Conservation (phyloP, 805 yeast genomes). For the Metschnikowia similis region DNA sequence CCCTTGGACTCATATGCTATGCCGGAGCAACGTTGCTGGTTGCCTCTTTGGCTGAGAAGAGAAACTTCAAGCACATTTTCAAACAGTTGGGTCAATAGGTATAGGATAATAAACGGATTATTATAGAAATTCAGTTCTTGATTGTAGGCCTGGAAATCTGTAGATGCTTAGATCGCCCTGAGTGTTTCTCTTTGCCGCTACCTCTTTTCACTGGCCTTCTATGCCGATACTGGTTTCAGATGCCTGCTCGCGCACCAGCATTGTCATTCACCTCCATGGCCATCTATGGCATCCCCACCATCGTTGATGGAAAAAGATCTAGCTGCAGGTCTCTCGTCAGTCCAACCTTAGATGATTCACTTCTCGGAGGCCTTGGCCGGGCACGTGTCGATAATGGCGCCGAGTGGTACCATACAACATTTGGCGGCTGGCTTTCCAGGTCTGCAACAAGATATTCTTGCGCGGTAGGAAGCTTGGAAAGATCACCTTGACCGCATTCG, state of each 20-base stretch:
- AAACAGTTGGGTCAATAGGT: constrained; percentile 26
- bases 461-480: constrained; percentile 42
- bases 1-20: constrained; percentile 21
- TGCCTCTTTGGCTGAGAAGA: constrained; percentile 29
- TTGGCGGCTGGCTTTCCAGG: constrained; percentile 36
- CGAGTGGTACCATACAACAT: constrained; percentile 26
- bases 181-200: no score
- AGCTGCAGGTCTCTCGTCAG: no score
- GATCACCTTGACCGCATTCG: constrained; percentile 29
- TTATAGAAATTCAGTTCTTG: not conserved
- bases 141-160: no score
- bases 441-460: constrained; percentile 35
- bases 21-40: constrained; percentile 24
- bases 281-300: no score
- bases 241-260: no score
- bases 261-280: no score
- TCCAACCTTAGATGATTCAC: constrained; percentile 8
- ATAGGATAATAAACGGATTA: not conserved
- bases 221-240: no score
- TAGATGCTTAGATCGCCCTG: no score
- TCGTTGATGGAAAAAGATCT: no score
- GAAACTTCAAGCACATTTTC: constrained; percentile 26
- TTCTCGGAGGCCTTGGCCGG: constrained; percentile 19
- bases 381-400: constrained; percentile 16
- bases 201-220: no score